Evolutionary conservation across 768 basidiomycete genomes (phyloP).

Genomic region (Suillus subaureus): DNA sequence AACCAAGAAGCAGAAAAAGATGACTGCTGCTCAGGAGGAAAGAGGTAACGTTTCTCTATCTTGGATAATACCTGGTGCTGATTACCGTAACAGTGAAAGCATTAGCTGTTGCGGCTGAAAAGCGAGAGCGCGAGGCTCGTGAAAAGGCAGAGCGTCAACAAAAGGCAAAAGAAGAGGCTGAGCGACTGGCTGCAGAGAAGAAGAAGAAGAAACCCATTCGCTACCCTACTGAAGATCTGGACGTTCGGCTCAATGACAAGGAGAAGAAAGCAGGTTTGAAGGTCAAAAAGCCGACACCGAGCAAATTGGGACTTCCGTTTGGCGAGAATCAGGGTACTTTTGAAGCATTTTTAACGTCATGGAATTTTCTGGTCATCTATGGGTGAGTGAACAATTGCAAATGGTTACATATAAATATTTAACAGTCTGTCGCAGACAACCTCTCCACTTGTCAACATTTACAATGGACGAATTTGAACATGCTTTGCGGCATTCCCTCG

Average conservation of each 20-base stretch:
- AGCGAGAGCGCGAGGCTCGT: conserved; percentile 67
- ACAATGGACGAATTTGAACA: conserved; percentile 93
- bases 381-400: conserved; percentile 57
- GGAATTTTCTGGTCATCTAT: conserved; percentile 94
- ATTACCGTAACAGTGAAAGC: conserved; percentile 26
- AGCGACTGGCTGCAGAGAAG: conserved; percentile 71
- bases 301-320: conserved; percentile 65
- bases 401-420: background rate
- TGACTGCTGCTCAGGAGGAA: conserved; percentile 73
- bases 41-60: conserved; percentile 48
- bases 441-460: conserved; percentile 84
- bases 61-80: conserved; percentile 12
- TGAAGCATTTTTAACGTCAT: conserved; percentile 86
- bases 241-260: conserved; percentile 76
- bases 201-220: conserved; percentile 90
- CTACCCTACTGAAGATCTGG: conserved; percentile 92
- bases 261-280: conserved; percentile 81
- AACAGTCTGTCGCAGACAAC: conserved; percentile 55
- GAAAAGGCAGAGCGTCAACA: conserved; percentile 70
- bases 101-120: conserved; percentile 49
- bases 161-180: conserved; percentile 69
- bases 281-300: conserved; percentile 67
- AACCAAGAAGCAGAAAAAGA: conserved; percentile 80
- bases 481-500: conserved; percentile 74
- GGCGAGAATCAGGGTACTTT: conserved; percentile 65